Evolutionary conservation across 495 filamentous ascomycete genomes (phyloP).

Genomic region (Neurospora sp.): DNA sequence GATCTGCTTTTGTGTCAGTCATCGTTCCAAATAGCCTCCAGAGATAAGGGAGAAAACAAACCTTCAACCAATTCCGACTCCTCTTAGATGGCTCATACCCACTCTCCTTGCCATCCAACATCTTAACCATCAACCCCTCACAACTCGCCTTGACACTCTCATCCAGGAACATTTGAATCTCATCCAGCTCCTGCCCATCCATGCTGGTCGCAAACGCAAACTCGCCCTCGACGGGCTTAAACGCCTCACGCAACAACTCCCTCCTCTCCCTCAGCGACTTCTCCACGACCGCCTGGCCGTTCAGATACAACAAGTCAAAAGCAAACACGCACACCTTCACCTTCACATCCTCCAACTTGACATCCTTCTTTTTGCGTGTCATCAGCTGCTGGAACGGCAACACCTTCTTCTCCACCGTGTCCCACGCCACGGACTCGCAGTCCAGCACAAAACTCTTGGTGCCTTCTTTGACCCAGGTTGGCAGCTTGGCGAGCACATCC

Average conservation of each 20-base stretch:
- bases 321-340: conserved; percentile 97
- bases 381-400: conserved; percentile 95
- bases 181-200: conserved; percentile 80
- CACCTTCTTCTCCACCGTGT: conserved; percentile 82
- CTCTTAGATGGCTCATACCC: conserved; percentile 93
- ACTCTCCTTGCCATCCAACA: conserved; percentile 85
- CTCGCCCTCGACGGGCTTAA: conserved; percentile 71
- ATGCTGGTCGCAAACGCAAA: conserved; percentile 84
- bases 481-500: conserved; percentile 79
- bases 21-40: neutral
- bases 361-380: conserved; percentile 95
- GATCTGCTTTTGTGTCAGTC: conserved; percentile 38
- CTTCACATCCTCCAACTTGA: conserved; percentile 93
- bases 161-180: conserved; percentile 85
- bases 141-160: conserved; percentile 90
- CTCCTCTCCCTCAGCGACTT: conserved; percentile 78
- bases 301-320: conserved; percentile 89
- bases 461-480: conserved; percentile 77
- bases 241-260: conserved; percentile 62
- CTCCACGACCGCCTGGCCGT: conserved; percentile 82
- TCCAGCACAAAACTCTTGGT: conserved; percentile 94
- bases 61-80: conserved; percentile 96
- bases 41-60: conserved; percentile 21
- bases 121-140: conserved; percentile 98
- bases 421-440: conserved; percentile 98